Evolutionary conservation across 371 early-diverging fungal genomes (phyloP).

Genomic region (Syncephalastrum racemosum): DNA sequence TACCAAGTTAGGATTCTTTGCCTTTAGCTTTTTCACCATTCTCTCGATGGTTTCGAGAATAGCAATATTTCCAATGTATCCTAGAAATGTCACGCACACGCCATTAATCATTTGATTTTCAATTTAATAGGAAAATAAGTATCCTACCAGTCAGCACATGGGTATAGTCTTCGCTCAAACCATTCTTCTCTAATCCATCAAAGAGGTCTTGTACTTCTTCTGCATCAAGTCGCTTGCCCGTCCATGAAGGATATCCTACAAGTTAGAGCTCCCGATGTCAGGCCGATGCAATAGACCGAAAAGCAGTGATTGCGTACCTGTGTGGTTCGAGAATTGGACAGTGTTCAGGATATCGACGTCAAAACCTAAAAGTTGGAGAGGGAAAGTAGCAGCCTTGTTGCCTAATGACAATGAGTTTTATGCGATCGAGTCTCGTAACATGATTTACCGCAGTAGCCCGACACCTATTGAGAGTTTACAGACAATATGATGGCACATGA

Average conservation of each 20-base stretch:
- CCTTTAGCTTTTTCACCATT: conserved; percentile 51
- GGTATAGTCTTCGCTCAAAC: conserved; percentile 68
- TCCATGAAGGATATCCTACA: conserved; percentile 76
- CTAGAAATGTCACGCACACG: conserved; percentile 23
- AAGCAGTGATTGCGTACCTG: conserved; percentile 43
- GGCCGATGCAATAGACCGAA: neutral
- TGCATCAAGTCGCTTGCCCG: conserved; percentile 66
- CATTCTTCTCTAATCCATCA: conserved; percentile 74
- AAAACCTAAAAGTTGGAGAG: conserved; percentile 86
- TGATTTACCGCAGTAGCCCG: conserved; percentile 75
- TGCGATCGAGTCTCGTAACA: neutral
- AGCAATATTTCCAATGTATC: conserved; percentile 81
- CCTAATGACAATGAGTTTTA: conserved; percentile 23
- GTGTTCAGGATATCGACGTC: conserved; percentile 93
- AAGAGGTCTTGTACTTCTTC: conserved; percentile 67
- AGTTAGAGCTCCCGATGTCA: neutral
- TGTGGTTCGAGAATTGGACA: conserved; percentile 93
- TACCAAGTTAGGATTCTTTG: conserved; percentile 43
- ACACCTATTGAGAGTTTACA: conserved; percentile 32
- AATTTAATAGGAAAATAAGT: neutral
- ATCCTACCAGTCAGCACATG: conserved; percentile 75
- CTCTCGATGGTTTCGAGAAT: conserved; percentile 63
- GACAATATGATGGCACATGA: neutral
- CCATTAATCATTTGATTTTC: neutral
- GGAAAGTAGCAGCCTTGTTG: conserved; percentile 89